Evolutionary conservation across 2,329 filamentous ascomycete genomes (phyloP), one percentile per base, ranked within the genome.

Genomic region (Nothophaeocryptopus gaeumannii): DNA sequence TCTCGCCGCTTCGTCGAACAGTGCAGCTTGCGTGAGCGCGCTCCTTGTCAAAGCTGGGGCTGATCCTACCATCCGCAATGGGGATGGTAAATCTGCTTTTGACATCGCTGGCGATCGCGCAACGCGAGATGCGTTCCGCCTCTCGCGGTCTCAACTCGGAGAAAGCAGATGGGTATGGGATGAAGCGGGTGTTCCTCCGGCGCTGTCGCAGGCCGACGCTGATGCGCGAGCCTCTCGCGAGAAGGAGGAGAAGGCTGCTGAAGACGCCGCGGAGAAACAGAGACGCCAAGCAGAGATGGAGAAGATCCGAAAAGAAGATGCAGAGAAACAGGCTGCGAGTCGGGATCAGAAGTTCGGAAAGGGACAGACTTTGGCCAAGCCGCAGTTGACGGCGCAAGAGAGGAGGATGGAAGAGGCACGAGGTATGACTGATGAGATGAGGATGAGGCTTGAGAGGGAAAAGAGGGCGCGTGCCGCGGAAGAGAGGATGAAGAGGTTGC

Each of bases 381-480:
- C 81, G 26, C 78, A 79, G 56, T 91, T 90, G 76, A 87, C 87
- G 13, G 85, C 85, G 0, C 82, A 90, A 61, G 89, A 96, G 67
- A 83, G 80, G 65, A 80, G 90, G 56, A 87, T 92, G 65, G 89
- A 95, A 64, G 90, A 96, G 69, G 80, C 80, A 41, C 82, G 89
- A 56, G 91, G 92, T 0, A 76, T 97, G 73, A 95, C 88, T 36
- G 84, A 89, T 0, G 92, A 97, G 72, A 91, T 93, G 81, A 82
- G 84, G 67, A 81, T 84, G 80, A 83, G 81, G 66, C 70, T 97
- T 46, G 93, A 97, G 69, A 78, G 93, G 60, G 93, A 99, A 72
- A 78, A 90, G 61, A 85, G 92, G 64, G 93, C 93, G 3, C 82
- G 92, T 62, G 93, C 93, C 8, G 92, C 91, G 0, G 93, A 97